phyloP scores from a whole-genome alignment of 192 early-diverging fungal species.

The Endogone sp. region DNA sequence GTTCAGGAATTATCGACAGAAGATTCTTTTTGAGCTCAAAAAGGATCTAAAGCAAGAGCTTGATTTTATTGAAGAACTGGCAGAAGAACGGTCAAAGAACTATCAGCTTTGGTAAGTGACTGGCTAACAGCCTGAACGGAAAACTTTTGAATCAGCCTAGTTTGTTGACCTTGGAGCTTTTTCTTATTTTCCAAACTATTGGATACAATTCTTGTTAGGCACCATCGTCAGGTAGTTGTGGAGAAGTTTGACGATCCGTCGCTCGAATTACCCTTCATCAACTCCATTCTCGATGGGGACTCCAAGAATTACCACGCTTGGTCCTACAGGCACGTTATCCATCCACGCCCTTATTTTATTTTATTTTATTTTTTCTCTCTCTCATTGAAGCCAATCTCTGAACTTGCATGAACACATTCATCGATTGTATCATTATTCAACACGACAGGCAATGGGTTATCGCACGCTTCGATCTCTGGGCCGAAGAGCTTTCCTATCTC shows the following conservation, averaged over 20 bases:
- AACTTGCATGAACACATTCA: too few species aligned
- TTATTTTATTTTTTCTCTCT: slow-evolving; percentile 1
- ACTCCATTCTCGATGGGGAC: slow-evolving; percentile 66
- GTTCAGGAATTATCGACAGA: slow-evolving; percentile 77
- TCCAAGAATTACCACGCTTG: slow-evolving; percentile 99
- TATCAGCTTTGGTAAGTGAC: slow-evolving; percentile 87
- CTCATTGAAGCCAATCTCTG: not conserved
- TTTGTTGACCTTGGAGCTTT: too few species aligned
- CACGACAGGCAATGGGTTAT: slow-evolving; percentile 86
- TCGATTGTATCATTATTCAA: not conserved
- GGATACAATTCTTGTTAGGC: slow-evolving; percentile 41
- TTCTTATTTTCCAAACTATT: not conserved
- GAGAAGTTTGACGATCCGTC: slow-evolving; percentile 47
- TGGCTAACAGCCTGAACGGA: not conserved
- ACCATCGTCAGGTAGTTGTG: slow-evolving; percentile 77
- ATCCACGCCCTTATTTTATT: not conserved
- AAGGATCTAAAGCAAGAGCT: slow-evolving; percentile 70
- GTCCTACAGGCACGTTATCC: slow-evolving; percentile 67
- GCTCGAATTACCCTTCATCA: slow-evolving; percentile 72
- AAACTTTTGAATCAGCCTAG: not conserved
- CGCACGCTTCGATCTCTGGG: slow-evolving; percentile 69
- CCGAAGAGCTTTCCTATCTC: slow-evolving; percentile 70
- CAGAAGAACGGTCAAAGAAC: slow-evolving; percentile 79
- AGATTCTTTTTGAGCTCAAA: slow-evolving; percentile 65
- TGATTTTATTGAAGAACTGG: slow-evolving; percentile 69